A percentile compares a stretch with the other conserved stretches of the same genome.
Conservation (phyloP, 768 basidiomycete species). For the Auriscalpium vulgare region DNA sequence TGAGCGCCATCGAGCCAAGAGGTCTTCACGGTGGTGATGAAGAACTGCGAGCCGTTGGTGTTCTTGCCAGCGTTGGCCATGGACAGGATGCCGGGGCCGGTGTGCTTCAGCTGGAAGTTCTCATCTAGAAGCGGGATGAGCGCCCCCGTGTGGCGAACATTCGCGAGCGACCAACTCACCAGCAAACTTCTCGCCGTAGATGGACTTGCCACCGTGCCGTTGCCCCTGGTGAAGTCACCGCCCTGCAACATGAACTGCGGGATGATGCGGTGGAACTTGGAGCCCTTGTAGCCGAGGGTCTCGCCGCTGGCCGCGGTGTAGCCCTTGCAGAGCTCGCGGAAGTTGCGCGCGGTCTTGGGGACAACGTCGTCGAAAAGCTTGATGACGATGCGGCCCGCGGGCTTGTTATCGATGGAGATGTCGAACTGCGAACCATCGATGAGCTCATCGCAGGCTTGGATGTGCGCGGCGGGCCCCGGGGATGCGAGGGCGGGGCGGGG, state of each 20-base stretch:
- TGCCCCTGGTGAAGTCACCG: constrained; percentile 66
- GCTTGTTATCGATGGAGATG: constrained; percentile 37
- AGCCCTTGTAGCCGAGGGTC: constrained; percentile 67
- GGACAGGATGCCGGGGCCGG: constrained; percentile 56
- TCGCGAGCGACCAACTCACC: constrained; percentile 33
- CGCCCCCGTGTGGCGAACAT: background rate
- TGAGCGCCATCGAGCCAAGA: constrained; percentile 77
- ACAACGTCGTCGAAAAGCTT: constrained; percentile 77
- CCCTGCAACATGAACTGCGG: constrained; percentile 86
- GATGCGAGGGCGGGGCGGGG: background rate
- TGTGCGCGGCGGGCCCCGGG: background rate
- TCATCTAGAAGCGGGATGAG: constrained; percentile 47
- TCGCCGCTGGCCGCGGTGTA: constrained; percentile 52
- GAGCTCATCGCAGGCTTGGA: no score
- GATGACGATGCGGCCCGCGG: constrained; percentile 63
- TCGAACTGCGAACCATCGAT: constrained; percentile 45
- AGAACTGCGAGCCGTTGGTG: constrained; percentile 87
- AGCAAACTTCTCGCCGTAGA: constrained; percentile 61
- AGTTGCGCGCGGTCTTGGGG: constrained; percentile 72
- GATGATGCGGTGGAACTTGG: constrained; percentile 78
- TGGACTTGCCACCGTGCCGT: constrained; percentile 75
- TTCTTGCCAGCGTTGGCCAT: constrained; percentile 79
- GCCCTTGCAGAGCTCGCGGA: constrained; percentile 58
- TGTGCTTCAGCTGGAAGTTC: constrained; percentile 75
- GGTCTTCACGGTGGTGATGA: constrained; percentile 77